phyloP scores from a whole-genome alignment of 768 basidiomycete genomes.

The Mycena rebaudengoi region DNA sequence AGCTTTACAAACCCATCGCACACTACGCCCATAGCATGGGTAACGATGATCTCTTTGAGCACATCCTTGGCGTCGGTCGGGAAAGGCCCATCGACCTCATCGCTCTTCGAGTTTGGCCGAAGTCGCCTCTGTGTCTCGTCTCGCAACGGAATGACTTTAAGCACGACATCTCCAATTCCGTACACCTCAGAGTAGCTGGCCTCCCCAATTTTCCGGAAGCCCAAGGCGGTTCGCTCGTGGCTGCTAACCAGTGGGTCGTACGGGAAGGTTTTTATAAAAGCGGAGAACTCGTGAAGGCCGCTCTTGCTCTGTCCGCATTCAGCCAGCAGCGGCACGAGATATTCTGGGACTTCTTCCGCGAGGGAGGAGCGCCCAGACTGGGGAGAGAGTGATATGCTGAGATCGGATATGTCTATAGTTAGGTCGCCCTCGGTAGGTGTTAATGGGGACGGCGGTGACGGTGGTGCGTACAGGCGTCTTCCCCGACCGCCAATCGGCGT shows the following conservation, averaged over 20 bases:
- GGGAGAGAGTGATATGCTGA: constrained; percentile 44
- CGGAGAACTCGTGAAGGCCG: constrained; percentile 78
- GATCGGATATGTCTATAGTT: constrained; percentile 56
- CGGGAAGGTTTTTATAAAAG: constrained; percentile 85
- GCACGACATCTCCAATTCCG: constrained; percentile 86
- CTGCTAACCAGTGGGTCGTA: constrained; percentile 69
- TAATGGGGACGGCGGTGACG: constrained; percentile 64
- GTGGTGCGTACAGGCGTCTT: constrained; percentile 52
- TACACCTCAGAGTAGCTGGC: constrained; percentile 98
- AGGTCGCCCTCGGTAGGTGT: constrained; percentile 64
- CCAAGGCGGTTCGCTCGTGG: constrained; percentile 28
- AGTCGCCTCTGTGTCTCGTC: constrained; percentile 49
- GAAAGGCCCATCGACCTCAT: constrained; percentile 64
- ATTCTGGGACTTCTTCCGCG: constrained; percentile 50
- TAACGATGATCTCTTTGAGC: constrained; percentile 83
- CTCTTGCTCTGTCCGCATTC: constrained; percentile 74
- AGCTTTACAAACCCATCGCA: constrained; percentile 83
- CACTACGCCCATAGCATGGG: constrained; percentile 77
- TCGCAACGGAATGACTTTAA: constrained; percentile 86
- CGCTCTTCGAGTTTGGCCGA: constrained; percentile 27
- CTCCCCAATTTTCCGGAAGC: constrained; percentile 91
- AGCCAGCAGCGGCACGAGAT: constrained; percentile 69
- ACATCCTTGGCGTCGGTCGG: constrained; percentile 80
- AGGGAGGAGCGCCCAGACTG: constrained; percentile 31
- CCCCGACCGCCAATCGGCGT: constrained; percentile 66